Evolutionary conservation across 495 filamentous ascomycete genomes (phyloP), one percentile per base, ranked within the genome.

Genomic region (Astrothelium subdiscretum): DNA sequence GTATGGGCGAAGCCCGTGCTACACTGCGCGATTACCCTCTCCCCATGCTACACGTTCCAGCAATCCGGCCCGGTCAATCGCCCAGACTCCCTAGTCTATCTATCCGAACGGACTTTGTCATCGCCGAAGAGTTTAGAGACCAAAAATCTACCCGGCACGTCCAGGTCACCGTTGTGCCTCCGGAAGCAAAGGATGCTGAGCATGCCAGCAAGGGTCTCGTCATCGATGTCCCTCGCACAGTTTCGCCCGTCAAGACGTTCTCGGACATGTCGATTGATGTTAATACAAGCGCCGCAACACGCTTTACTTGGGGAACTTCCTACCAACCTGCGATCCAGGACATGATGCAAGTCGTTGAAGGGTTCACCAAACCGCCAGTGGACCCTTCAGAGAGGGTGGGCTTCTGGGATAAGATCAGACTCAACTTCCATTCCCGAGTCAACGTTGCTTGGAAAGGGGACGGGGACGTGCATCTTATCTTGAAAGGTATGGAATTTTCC

Each of bases 281-380:
- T 69, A 92, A 97, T 70, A 97, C 92, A 3, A 87, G 86, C 62
- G 83, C 89, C 63, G 87, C 95, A 10, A 99, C 94, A 8, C 85
- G 88, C 61, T 92, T 97, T 58, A 96, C 91, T 32, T 99, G 94
- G 94, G 90, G 92, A 42, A 89, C 91, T 62, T 96, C 94, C 0
- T 97, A 97, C 70, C 94, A 99, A 65, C 94, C 94, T 29, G 95
- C 92, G 12, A 97, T 99, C 60, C 94, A 99, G 73, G 94, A 99
- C 69, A 96, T 97, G 89, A 99, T 99, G 94, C 96, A 97, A 84
- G 90, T 95, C 27, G 90, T 99, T 62, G 94, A 99, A 77, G 88
- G 88, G 0, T 96, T 99, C 75, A 96, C 92, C 11, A 99, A 97
- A 67, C 89, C 90, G 3, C 91, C 95, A 66, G 78, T 96, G 42